phyloP scores from a whole-genome alignment of 306 rosid genomes.

The Bauhinia variegata region DNA sequence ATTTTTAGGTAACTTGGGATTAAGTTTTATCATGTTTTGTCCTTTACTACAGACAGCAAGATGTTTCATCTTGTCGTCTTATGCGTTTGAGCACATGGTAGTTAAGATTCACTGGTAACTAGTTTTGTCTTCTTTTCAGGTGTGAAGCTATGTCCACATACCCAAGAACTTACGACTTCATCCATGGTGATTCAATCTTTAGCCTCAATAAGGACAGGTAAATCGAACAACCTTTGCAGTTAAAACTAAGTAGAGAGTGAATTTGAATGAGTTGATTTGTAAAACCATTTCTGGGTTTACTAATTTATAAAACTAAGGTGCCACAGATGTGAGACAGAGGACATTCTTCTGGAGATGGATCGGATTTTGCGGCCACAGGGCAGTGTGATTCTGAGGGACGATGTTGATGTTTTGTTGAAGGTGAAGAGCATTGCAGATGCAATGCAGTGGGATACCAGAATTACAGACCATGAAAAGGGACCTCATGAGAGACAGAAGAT shows the following conservation, averaged over 20 bases:
- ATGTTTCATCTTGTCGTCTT: slow-evolving; percentile 19
- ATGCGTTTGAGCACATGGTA: slow-evolving; percentile 30
- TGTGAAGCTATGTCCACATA: slow-evolving; percentile 99
- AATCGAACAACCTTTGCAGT: too few species aligned
- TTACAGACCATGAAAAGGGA: slow-evolving; percentile 81
- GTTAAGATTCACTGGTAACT: slow-evolving; percentile 28
- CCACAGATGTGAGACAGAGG: slow-evolving; percentile 74
- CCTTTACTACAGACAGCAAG: slow-evolving; percentile 16
- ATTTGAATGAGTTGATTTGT: neutral
- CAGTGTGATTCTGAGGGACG: slow-evolving; percentile 68
- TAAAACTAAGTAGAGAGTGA: too few species aligned
- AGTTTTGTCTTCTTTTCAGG: slow-evolving; percentile 50
- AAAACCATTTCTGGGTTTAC: neutral
- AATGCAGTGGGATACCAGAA: slow-evolving; percentile 70
- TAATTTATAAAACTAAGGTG: slow-evolving; percentile 11
- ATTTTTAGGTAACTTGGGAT: slow-evolving; percentile 11
- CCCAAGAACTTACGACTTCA: slow-evolving; percentile 89
- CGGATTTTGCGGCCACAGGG: slow-evolving; percentile 83
- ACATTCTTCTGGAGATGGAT: slow-evolving; percentile 86
- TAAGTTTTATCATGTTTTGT: slow-evolving; percentile 4
- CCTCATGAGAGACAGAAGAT: slow-evolving; percentile 70
- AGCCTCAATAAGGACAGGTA: slow-evolving; percentile 80
- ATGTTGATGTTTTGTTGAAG: slow-evolving; percentile 72
- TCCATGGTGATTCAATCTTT: slow-evolving; percentile 83
- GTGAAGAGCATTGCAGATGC: slow-evolving; percentile 59